phyloP scores from a whole-genome alignment of 2,329 filamentous ascomycete species.

The Aureobasidium subglaciale region DNA sequence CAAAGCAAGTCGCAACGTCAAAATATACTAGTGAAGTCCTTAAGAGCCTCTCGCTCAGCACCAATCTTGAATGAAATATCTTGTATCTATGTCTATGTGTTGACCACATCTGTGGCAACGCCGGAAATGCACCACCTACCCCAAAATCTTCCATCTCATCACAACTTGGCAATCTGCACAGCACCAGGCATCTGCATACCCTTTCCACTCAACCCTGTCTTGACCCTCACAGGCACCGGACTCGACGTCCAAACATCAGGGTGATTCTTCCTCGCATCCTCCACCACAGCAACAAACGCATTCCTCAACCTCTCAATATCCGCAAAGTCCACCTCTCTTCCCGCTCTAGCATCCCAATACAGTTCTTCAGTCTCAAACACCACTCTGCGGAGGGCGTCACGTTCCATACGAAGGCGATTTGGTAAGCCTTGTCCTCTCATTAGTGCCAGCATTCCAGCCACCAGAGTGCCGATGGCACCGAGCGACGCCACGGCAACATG shows the following conservation, averaged over 20 bases:
- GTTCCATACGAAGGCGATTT: conserved; percentile 28
- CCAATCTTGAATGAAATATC: background rate
- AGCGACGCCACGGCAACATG: conserved; percentile 28
- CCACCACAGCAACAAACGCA: conserved; percentile 27
- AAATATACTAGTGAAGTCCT: too few species aligned
- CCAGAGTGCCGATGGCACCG: conserved; percentile 28
- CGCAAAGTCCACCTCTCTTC: conserved; percentile 24
- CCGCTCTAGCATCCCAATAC: conserved; percentile 30
- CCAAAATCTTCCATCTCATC: background rate
- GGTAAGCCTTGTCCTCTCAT: conserved; percentile 32
- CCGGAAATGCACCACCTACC: background rate
- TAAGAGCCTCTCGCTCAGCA: too few species aligned
- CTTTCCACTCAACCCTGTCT: background rate
- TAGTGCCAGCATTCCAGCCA: conserved; percentile 29
- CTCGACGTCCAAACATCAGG: conserved; percentile 28
- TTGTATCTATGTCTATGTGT: conserved; percentile 9
- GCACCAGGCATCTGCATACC: conserved; percentile 1
- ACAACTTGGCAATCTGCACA: conserved; percentile 2
- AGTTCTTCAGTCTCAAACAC: conserved; percentile 31
- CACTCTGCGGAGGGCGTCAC: conserved; percentile 27
- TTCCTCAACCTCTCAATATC: conserved; percentile 30
- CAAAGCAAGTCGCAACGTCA: too few species aligned
- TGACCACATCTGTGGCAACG: background rate
- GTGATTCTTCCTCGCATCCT: conserved; percentile 29
- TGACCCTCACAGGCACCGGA: conserved; percentile 1